Evolutionary conservation across 352 stramenopile species (phyloP), one percentile per base, ranked within the genome.

Genomic region (Pythium brassicae): DNA sequence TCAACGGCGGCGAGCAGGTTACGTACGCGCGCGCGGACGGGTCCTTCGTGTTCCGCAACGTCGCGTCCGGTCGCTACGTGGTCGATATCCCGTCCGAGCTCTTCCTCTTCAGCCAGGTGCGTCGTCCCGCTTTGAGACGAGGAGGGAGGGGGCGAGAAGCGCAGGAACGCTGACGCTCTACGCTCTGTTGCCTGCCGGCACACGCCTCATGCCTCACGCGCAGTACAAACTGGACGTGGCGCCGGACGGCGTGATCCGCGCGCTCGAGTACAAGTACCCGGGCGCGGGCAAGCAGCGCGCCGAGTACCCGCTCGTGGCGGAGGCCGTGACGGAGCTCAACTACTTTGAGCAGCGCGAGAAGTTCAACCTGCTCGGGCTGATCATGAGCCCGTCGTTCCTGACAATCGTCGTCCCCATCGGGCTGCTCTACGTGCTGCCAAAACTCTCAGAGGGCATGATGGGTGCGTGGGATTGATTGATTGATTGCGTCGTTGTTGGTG

Each of bases 271-370:
- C 69, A 88, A 92, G 62, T 92, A 90, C 63, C 73, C 78, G 35
- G 83, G 83, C 51, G 81, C 83, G 5, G 66, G 76, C 32, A 89
- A 89, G 68, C 53, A 61, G 22, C 76, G 71, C 43, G 70, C 78
- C 12, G 63, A 71, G 45, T 89, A 92, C 59, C 83, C 83, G 5
- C 71, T 94, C 9, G 63, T 62, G 20, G 74, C 72, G 20, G 81
- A 94, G 55, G 62, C 78, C 4, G 71, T 90, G 34, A 85, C 78
- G 35, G 63, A 87, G 55, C 68, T 94, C 42, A 66, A 85, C 39
- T 94, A 91, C 78, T 93, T 93, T 56, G 78, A 91, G 57, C 62
- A 89, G 63, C 81, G 83, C 45, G 83, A 94, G 59, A 91, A 89
- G 68, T 89, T 94, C 53, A 90, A 78, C 53, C 55, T 92, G 25